Evolutionary conservation across 176 grass and related monocot genomes (phyloP).

Genomic region (Triticum dicoccoides): DNA sequence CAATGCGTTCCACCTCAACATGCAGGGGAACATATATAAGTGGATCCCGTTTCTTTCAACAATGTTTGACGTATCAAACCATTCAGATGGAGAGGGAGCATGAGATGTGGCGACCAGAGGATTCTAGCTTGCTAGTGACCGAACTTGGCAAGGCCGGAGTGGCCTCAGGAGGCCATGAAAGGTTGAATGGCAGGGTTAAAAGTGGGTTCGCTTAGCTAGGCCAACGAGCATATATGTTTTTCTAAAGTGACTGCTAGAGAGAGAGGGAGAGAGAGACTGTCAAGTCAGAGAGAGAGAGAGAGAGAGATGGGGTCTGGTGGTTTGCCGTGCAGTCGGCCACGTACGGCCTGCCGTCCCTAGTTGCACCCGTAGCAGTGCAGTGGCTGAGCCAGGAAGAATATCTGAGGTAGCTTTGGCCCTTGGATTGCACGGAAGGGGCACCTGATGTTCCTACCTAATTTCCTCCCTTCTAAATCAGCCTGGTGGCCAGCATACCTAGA

Average conservation of each 20-base stretch:
- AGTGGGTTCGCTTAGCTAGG: background rate
- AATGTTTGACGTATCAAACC: conserved; percentile 21
- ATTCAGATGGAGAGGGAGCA: background rate
- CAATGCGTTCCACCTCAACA: conserved; percentile 20
- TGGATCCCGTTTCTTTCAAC: conserved; percentile 1
- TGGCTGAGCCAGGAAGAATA: background rate
- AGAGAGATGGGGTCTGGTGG: background rate
- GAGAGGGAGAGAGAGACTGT: background rate
- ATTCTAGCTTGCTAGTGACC: conserved; percentile 10
- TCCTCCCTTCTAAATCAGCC: background rate
- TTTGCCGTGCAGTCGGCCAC: conserved; percentile 17
- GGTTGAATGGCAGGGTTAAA: conserved; percentile 18
- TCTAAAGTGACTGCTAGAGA: background rate
- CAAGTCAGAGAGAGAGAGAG: background rate
- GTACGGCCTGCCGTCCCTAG: conserved; percentile 20
- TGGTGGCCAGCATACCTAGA: conserved; percentile 42
- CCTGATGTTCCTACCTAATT: conserved; percentile 29
- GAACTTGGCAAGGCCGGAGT: background rate
- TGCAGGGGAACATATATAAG: conserved; percentile 14
- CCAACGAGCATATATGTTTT: background rate
- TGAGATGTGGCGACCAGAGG: conserved; percentile 15
- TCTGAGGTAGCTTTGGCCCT: conserved; percentile 25
- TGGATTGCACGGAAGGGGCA: conserved; percentile 22
- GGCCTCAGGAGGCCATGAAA: conserved; percentile 30
- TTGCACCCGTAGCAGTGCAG: background rate